Evolutionary conservation across 2,329 filamentous ascomycete genomes (phyloP), one percentile per base, ranked within the genome.

Genomic region (Cordyceps javanica): DNA sequence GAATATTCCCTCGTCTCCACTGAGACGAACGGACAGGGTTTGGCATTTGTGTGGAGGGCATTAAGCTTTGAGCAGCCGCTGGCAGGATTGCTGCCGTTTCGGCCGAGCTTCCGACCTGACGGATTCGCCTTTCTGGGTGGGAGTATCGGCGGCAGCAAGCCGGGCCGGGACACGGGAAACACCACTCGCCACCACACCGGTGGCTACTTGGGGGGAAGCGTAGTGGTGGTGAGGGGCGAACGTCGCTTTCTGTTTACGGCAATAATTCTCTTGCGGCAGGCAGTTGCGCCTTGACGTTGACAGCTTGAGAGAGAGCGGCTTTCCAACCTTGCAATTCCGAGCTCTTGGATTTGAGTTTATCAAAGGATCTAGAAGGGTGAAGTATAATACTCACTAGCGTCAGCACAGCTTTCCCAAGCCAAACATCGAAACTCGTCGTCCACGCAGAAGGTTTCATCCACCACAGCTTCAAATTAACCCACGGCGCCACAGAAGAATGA

Each of bases 21-120:
- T 19, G 10, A 26, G 28, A 42, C 26, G 19, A 54, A 34, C 23
- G 8, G 48, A 16, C 48, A 36, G 32, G 30, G 30, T 19, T 55
- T 21, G 34, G 10, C n/a, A 11, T 46, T 21, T 46, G 26, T 45
- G 28, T 25, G 30, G 16, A 21, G 23, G 49, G 23, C n/a, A 46
- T 46, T n/a, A 38, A 38, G 28, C 41, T 28, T 10, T 36, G 5
- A 30, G 3, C 26, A 39, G 11, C 9, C 48, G 26, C 21, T 28
- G 32, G 21, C 34, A 39, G 38, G 21, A 38, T 36, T 38, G 30
- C 8, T 36, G 36, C n/a, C 38, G 21, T 44, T 42, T 50, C 55
- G 55, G 55, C 55, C 55, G 46, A 42, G 34, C 55, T 34, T 44
- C 55, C 55, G 53, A 25, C 53, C 16, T 16, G 34, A 36, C 30